Evolutionary conservation across 176 grass and related monocot genomes (phyloP).

Genomic region (Eremochloa ophiuroides): DNA sequence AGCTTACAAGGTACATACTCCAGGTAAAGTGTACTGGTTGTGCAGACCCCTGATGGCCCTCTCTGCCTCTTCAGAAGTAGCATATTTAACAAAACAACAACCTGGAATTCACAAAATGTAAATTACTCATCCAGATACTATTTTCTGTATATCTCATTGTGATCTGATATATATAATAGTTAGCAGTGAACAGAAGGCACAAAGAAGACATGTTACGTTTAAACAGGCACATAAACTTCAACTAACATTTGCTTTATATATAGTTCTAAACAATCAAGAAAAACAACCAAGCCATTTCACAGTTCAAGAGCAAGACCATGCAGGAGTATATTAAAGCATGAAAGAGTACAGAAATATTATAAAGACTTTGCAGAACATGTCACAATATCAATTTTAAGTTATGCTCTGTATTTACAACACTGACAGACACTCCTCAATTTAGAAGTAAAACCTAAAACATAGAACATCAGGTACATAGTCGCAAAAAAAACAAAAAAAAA

Average conservation of each 20-base stretch:
- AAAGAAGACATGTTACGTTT: not conserved
- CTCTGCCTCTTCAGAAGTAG: conserved; percentile 85
- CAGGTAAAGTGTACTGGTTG: conserved; percentile 85
- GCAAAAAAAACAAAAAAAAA: too few relatives aligned
- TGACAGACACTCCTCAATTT: not conserved
- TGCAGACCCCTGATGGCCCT: conserved; percentile 95
- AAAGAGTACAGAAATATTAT: not conserved
- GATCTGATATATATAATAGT: not conserved
- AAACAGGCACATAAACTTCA: conserved; percentile 1
- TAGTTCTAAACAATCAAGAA: not conserved
- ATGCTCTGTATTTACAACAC: not conserved
- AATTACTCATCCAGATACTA: conserved; percentile 30
- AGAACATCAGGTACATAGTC: not conserved
- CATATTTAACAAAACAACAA: conserved; percentile 99
- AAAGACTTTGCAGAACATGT: not conserved
- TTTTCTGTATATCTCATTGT: conserved; percentile 17
- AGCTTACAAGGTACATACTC: too few relatives aligned
- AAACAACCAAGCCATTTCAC: not conserved
- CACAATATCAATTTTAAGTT: conserved; percentile 8
- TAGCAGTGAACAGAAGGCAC: not conserved
- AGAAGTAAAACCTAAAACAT: conserved; percentile 2
- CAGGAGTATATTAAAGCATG: not conserved
- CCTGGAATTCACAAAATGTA: conserved; percentile 56
- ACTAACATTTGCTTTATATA: not conserved
- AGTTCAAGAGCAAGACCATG: conserved; percentile 6